A percentile compares a stretch with the other conserved stretches of the same genome.
These are phyloP conservation scores for Anaeromyces robustus DNA, from an alignment of 192 early-diverging fungal genomes.

Conservation along the genomic window DNA sequence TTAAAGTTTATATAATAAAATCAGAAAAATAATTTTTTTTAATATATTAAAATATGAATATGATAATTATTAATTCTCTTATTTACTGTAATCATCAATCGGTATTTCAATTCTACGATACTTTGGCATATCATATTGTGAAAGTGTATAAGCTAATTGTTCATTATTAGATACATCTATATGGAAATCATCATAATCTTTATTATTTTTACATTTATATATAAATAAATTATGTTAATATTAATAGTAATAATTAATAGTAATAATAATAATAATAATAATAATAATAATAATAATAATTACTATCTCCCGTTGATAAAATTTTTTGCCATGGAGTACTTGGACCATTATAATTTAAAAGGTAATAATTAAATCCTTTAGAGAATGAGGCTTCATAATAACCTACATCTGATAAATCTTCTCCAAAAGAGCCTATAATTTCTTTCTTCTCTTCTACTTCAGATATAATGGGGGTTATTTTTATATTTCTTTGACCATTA, in stretches of 20 bases:
- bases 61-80: too few relatives aligned
- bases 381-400: conserved; percentile 59
- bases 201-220: too few relatives aligned
- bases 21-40: too few relatives aligned
- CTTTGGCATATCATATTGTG: neutral
- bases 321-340: conserved; percentile 63
- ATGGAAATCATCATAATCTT: neutral
- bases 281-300: conserved; percentile 4
- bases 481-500: conserved; percentile 7
- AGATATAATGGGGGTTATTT: conserved; percentile 17
- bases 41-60: too few relatives aligned
- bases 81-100: neutral
- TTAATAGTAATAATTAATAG: too few relatives aligned
- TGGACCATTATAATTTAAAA: conserved; percentile 68
- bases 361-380: conserved; percentile 49
- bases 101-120: neutral
- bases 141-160: neutral
- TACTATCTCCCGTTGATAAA: conserved; percentile 26
- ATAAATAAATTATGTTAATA: too few relatives aligned
- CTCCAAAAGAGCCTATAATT: neutral
- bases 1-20: too few relatives aligned
- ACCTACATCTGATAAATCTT: neutral
- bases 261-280: too few relatives aligned
- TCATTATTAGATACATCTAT: neutral
- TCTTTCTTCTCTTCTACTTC: conserved; percentile 5